A percentile compares a stretch with the other conserved stretches of the same genome.
These are phyloP conservation scores for Russula sp. DNA, from an alignment of 768 basidiomycete genomes.

Conservation along the genomic window DNA sequence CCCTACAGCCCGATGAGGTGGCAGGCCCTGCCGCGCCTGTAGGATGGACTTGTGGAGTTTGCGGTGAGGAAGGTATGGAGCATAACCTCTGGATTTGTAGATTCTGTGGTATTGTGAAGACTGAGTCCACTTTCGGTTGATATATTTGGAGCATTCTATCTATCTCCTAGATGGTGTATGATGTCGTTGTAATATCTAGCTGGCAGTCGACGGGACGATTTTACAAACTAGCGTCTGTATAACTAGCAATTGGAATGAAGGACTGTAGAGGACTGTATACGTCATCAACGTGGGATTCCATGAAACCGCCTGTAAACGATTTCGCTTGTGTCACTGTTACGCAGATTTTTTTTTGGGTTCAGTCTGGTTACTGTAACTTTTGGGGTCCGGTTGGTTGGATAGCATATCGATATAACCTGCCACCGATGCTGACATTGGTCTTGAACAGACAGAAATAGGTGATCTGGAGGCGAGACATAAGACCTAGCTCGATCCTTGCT, in stretches of 20 bases:
- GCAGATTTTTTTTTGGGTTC: neutral
- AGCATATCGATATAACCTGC: neutral
- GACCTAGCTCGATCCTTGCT: neutral
- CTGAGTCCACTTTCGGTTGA: conserved; percentile 32
- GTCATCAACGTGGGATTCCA: neutral
- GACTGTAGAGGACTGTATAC: neutral
- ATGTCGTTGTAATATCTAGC: neutral
- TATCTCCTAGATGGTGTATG: neutral
- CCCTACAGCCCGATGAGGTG: neutral
- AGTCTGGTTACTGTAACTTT: too few species aligned
- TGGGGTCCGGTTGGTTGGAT: neutral
- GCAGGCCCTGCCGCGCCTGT: neutral
- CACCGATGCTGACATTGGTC: neutral
- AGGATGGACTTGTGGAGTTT: conserved; percentile 62
- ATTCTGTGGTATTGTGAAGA: conserved; percentile 68
- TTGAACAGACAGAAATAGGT: neutral
- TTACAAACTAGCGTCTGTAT: neutral
- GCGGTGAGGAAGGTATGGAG: conserved; percentile 59
- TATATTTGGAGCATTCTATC: neutral
- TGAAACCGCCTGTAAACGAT: neutral
- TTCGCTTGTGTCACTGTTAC: neutral
- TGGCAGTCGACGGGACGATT: neutral
- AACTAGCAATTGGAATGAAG: neutral
- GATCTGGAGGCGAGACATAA: neutral
- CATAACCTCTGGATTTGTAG: conserved; percentile 73